Evolutionary conservation across 345 rosid species (phyloP), one percentile per base, ranked within the genome.

Genomic region (Sonneratia caseolaris): DNA sequence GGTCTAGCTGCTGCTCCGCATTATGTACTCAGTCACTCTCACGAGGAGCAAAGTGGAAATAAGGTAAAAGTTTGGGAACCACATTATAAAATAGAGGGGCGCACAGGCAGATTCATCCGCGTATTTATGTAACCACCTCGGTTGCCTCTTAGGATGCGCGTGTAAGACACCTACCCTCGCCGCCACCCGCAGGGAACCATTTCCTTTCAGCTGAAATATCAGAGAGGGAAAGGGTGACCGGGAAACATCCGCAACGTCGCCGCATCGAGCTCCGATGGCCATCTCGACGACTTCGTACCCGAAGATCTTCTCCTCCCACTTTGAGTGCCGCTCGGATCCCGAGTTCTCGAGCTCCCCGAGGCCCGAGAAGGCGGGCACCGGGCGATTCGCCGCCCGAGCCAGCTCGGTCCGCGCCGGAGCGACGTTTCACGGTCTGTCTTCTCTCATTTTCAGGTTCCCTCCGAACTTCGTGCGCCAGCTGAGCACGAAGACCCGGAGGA

Each of bases 401-500:
- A 76, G 51, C 45, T 70, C 75, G 48, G 67, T 45, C 59, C 75
- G 42, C 53, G 40, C 45, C 21, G 71, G 69, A 70, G 74, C 15
- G 27, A 61, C 82, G 48, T 81, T 78, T 65, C 68, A 90, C 21
- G 88, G 89, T 16, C 36, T 87, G 27, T 88, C 96, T 13, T 86
- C 98, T 35, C 77, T 84, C 83, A 92, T 95, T 77, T 72, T 90
- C 77, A 85, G 84, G 66, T 95, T 95, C 74, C 99, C 99, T 6
- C 99, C 97, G 3, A 95, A 95, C 81, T 92, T 90, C 76, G 99
- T 90, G 37, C 97, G 97, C 75, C 99, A 95, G 88, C 91, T 95
- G 55, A 90, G 98, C 83, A 86, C 77, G 68, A 95, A 92, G 90
- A 93, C 96, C 56, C 90, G 99, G 69, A 85, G 99, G 76, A 95